Percentiles rank a stretch among this genome's conserved stretches.
Conservation (phyloP, 163 green algal species). For the Coccomyxa subellipsoidea region DNA sequence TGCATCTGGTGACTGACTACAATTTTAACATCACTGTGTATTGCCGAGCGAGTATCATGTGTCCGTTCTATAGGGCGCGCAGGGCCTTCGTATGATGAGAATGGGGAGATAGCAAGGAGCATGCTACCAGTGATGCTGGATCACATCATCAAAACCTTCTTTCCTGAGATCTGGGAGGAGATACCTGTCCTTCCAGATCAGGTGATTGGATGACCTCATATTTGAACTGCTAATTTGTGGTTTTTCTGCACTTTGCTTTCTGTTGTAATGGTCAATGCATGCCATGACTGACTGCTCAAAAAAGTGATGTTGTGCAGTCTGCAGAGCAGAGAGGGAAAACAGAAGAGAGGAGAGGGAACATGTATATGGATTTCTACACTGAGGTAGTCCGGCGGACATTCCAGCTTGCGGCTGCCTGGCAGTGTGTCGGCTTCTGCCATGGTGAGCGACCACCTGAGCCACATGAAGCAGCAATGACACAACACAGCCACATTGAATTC, state of each 20-base stretch:
- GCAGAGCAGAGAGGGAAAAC: background rate
- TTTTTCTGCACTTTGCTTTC: too few relatives aligned
- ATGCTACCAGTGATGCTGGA: slow-evolving; percentile 42
- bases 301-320: background rate
- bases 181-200: background rate
- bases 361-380: slow-evolving; percentile 1
- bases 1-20: too few relatives aligned
- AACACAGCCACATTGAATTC: too few relatives aligned
- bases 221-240: too few relatives aligned
- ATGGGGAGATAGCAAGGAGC: background rate
- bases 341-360: background rate
- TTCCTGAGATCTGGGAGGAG: slow-evolving; percentile 42
- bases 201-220: too few relatives aligned
- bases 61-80: slow-evolving; percentile 28
- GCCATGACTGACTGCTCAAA: too few relatives aligned
- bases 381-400: slow-evolving; percentile 75
- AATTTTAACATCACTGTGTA: too few relatives aligned
- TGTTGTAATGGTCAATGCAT: too few relatives aligned
- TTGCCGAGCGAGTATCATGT: too few relatives aligned
- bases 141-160: slow-evolving; percentile 50
- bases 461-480: too few relatives aligned
- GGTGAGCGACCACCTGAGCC: slow-evolving; percentile 15
- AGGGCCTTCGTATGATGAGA: slow-evolving; percentile 40
- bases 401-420: slow-evolving; percentile 79
- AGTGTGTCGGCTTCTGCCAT: slow-evolving; percentile 91